phyloP scores from a whole-genome alignment of 2,329 filamentous ascomycete genomes.

The Aspergillus uvarum region DNA sequence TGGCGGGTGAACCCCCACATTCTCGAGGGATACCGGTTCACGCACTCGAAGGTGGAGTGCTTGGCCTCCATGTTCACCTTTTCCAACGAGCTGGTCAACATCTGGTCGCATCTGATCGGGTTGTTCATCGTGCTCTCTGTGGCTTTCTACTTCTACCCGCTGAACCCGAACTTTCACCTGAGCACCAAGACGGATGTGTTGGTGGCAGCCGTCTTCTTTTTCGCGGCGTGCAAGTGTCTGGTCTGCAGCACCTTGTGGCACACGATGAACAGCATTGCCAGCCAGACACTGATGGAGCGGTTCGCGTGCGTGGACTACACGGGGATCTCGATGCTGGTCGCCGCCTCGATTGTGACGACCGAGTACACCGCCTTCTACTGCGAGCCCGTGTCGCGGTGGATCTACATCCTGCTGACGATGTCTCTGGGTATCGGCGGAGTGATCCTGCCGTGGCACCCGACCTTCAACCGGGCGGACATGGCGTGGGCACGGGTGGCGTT shows the following conservation, averaged over 20 bases:
- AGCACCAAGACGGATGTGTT: constrained; percentile 86
- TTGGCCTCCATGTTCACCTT: constrained; percentile 77
- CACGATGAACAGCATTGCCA: constrained; percentile 96
- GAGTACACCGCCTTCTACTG: constrained; percentile 99
- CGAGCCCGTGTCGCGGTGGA: constrained; percentile 81
- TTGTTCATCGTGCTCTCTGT: constrained; percentile 83
- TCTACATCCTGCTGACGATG: constrained; percentile 80
- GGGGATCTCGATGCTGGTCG: constrained; percentile 87
- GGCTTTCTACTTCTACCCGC: constrained; percentile 95
- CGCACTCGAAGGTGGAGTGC: constrained; percentile 85
- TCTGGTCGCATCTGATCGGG: constrained; percentile 92
- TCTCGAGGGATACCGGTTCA: constrained; percentile 86
- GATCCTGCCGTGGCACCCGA: constrained; percentile 92
- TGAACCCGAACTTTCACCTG: constrained; percentile 78
- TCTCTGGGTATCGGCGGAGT: constrained; percentile 81
- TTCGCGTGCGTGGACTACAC: constrained; percentile 99
- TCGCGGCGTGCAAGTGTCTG: constrained; percentile 90
- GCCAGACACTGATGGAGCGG: constrained; percentile 83
- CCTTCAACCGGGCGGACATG: constrained; percentile 90
- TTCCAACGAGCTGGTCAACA: constrained; percentile 95
- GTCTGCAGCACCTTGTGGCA: constrained; percentile 97
- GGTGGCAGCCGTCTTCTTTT: constrained; percentile 92
- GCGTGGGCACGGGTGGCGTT: constrained; percentile 90
- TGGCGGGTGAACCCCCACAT: constrained; percentile 98
- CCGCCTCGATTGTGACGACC: constrained; percentile 94